These are phyloP conservation scores for Saccharomycopsis javanensis DNA, from an alignment of 805 yeast species.

Conservation along the genomic window DNA sequence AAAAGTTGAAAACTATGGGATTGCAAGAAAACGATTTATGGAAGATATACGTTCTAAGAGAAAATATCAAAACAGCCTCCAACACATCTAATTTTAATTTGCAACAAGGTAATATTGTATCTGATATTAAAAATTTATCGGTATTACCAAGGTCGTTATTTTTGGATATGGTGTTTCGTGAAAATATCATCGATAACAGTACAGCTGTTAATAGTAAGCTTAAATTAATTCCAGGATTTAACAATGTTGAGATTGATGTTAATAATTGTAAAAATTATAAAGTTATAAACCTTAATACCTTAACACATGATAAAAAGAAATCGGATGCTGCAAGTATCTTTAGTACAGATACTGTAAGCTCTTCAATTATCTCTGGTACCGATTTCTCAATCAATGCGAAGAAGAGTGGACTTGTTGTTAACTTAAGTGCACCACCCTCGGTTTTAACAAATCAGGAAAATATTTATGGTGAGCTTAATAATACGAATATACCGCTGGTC, in stretches of 20 bases:
- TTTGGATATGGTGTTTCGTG: conserved; percentile 31
- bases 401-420: conserved; percentile 26
- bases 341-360: conserved; percentile 11
- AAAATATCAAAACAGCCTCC: conserved; percentile 54
- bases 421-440: conserved; percentile 32
- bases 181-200: background rate
- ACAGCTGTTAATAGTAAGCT: background rate
- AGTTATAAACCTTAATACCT: conserved; percentile 2
- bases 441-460: conserved; percentile 31
- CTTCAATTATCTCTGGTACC: background rate
- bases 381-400: background rate
- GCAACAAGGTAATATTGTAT: conserved; percentile 17
- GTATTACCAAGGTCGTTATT: conserved; percentile 43
- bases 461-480: conserved; percentile 37
- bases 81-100: conserved; percentile 24
- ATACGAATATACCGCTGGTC: conserved; percentile 25
- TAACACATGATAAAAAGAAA: background rate
- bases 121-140: conserved; percentile 27
- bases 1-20: conserved; percentile 63
- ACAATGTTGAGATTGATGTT: background rate
- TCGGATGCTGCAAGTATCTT: conserved; percentile 11
- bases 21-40: conserved; percentile 63
- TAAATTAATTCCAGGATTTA: background rate
- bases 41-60: conserved; percentile 68
- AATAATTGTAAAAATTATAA: conserved; percentile 2